These are phyloP conservation scores for Saccharomycopsis fodiens DNA, from an alignment of 805 yeast genomes.

Conservation along the genomic window DNA sequence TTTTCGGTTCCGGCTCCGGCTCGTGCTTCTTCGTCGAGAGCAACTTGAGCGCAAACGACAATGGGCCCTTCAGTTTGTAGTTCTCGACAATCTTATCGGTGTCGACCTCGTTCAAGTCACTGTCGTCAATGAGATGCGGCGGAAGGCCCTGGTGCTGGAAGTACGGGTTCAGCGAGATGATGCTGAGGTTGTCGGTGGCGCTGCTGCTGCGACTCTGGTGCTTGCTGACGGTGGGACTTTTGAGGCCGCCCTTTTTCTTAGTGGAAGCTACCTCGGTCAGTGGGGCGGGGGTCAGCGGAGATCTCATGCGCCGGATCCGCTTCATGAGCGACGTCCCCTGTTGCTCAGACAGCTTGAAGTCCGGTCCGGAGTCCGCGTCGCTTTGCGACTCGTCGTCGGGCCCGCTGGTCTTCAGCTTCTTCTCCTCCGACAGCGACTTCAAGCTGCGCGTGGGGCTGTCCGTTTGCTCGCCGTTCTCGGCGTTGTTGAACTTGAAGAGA, in stretches of 20 bases:
- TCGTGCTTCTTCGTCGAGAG: conserved; percentile 21
- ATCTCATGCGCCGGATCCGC: conserved; percentile 30
- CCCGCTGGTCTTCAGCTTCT: background rate
- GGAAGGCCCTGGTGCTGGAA: conserved; percentile 55
- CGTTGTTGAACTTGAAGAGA: conserved; percentile 25
- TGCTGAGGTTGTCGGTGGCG: conserved; percentile 12
- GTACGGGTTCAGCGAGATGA: conserved; percentile 36
- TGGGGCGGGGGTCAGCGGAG: conserved; percentile 29
- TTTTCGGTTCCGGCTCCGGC: background rate
- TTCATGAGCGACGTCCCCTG: conserved; percentile 25
- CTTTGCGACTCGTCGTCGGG: conserved; percentile 1
- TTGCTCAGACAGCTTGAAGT: conserved; percentile 5
- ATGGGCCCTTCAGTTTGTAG: conserved; percentile 24
- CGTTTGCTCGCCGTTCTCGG: conserved; percentile 7
- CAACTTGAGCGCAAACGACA: conserved; percentile 27
- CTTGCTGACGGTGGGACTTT: conserved; percentile 4
- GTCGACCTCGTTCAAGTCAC: conserved; percentile 21
- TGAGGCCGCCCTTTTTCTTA: conserved; percentile 2
- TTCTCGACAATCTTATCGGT: conserved; percentile 14
- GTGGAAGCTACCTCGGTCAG: conserved; percentile 1
- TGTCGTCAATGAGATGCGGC: conserved; percentile 34
- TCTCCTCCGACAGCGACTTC: conserved; percentile 6
- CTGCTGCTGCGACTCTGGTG: conserved; percentile 4
- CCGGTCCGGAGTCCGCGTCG: conserved; percentile 7
- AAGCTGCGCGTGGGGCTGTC: conserved; percentile 8